phyloP scores from a whole-genome alignment of 345 rosid genomes.

The Abelmoschus esculentus region DNA sequence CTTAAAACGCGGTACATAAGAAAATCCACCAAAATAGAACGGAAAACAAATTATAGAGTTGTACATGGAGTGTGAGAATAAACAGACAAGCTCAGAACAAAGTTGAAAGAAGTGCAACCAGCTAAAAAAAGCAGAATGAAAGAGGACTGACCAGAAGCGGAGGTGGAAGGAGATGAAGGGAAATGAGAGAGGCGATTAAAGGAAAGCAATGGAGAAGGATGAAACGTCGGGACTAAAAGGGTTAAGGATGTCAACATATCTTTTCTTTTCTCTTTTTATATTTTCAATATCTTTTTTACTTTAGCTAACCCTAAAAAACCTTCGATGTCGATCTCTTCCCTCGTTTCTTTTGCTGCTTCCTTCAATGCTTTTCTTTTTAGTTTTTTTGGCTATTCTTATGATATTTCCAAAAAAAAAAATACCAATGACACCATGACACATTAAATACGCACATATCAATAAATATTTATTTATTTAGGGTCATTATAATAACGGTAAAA shows the following conservation, averaged over 20 bases:
- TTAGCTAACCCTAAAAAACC: neutral
- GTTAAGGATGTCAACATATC: conserved; percentile 29
- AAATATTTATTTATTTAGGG: too few species aligned
- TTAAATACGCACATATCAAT: too few species aligned
- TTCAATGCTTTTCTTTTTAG: neutral
- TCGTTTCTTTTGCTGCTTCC: neutral
- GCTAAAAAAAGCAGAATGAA: neutral
- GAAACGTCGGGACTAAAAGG: conserved; percentile 33
- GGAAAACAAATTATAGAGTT: neutral
- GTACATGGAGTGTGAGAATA: neutral
- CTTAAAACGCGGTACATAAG: neutral
- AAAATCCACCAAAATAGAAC: neutral
- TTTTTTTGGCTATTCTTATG: neutral
- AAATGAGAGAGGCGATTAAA: conserved; percentile 26
- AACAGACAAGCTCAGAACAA: neutral
- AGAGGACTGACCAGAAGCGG: conserved; percentile 45
- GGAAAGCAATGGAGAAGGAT: conserved; percentile 33
- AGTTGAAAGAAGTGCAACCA: neutral
- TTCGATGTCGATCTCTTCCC: neutral
- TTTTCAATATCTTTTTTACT: neutral
- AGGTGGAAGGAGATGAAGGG: conserved; percentile 11
- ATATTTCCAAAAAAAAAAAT: too few species aligned
- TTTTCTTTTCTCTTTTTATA: neutral
- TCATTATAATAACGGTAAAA: too few species aligned
- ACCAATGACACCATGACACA: neutral